phyloP scores from a whole-genome alignment of 139 green algal genomes.

The Edaphochlamys debaryana region DNA sequence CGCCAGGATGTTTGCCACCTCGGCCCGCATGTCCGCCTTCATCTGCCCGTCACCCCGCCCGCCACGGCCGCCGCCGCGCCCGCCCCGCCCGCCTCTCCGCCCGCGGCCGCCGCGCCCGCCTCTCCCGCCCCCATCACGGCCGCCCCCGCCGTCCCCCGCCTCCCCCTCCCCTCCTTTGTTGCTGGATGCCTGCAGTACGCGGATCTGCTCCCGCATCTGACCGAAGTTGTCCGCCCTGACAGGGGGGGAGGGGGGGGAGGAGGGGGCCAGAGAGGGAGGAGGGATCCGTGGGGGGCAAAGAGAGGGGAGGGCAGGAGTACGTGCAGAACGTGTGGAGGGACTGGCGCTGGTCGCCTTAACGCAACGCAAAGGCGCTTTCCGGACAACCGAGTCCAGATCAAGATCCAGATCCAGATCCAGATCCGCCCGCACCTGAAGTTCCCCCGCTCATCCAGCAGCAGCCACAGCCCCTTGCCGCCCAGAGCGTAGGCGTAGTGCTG shows the following conservation, averaged over 20 bases:
- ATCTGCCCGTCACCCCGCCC: neutral
- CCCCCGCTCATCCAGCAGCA: constrained; percentile 66
- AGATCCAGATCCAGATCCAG: too few species aligned
- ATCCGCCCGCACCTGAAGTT: constrained; percentile 45
- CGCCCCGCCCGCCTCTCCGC: neutral
- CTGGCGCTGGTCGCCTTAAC: too few species aligned
- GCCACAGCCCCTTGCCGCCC: constrained; percentile 81
- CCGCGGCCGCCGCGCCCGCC: neutral
- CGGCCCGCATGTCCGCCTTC: constrained; percentile 27
- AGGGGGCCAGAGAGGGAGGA: too few species aligned
- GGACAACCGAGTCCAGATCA: too few species aligned
- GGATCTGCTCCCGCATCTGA: too few species aligned
- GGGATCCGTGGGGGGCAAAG: too few species aligned
- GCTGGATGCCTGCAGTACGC: too few species aligned
- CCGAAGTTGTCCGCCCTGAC: too few species aligned
- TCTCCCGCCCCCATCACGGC: neutral
- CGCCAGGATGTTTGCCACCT: constrained; percentile 55
- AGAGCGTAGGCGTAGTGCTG: constrained; percentile 64
- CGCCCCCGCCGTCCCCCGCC: neutral
- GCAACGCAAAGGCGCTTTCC: too few species aligned
- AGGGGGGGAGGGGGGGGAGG: too few species aligned
- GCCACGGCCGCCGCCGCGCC: neutral
- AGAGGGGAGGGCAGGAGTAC: too few species aligned
- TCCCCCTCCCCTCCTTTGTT: neutral
- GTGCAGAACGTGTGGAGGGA: too few species aligned